phyloP scores from a whole-genome alignment of 2,329 filamentous ascomycete genomes.

The Colletotrichum abscissum region DNA sequence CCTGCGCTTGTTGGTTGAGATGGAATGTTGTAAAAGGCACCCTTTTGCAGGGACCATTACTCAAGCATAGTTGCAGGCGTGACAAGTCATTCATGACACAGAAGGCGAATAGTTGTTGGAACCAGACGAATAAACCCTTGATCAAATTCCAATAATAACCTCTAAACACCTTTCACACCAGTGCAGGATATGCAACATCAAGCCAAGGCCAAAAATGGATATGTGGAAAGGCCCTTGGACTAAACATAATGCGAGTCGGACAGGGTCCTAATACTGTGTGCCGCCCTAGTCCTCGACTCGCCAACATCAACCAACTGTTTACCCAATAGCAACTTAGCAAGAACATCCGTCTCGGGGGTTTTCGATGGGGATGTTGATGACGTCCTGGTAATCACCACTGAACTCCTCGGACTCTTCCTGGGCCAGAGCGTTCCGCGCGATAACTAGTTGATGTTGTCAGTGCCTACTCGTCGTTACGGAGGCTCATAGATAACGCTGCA shows the following conservation, averaged over 20 bases:
- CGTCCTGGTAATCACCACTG: conserved; percentile 96
- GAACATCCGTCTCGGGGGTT: conserved; percentile 93
- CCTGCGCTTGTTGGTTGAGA: background rate
- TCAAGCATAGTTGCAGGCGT: background rate
- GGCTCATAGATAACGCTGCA: background rate
- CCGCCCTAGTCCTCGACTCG: conserved; percentile 11
- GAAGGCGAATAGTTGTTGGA: background rate
- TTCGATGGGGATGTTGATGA: conserved; percentile 97
- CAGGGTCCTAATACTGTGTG: conserved; percentile 9
- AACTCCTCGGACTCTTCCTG: conserved; percentile 99
- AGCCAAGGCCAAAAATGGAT: conserved; percentile 33
- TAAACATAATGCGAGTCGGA: conserved; percentile 30
- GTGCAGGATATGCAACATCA: conserved; percentile 38
- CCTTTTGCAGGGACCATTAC: background rate
- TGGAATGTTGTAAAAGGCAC: background rate
- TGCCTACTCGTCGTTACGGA: conserved; percentile 12
- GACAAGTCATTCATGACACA: background rate
- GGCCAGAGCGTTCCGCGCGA: conserved; percentile 92
- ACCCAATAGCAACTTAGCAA: conserved; percentile 17
- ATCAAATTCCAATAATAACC: conserved; percentile 34
- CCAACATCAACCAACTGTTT: conserved; percentile 16
- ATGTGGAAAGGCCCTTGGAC: conserved; percentile 30
- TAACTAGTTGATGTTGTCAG: conserved; percentile 68
- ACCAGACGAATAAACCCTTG: conserved; percentile 17
- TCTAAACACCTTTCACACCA: conserved; percentile 36